Percentiles rank a stretch among this genome's conserved stretches.
Conservation (phyloP, 768 basidiomycete species). For the Boletales sp. region DNA sequence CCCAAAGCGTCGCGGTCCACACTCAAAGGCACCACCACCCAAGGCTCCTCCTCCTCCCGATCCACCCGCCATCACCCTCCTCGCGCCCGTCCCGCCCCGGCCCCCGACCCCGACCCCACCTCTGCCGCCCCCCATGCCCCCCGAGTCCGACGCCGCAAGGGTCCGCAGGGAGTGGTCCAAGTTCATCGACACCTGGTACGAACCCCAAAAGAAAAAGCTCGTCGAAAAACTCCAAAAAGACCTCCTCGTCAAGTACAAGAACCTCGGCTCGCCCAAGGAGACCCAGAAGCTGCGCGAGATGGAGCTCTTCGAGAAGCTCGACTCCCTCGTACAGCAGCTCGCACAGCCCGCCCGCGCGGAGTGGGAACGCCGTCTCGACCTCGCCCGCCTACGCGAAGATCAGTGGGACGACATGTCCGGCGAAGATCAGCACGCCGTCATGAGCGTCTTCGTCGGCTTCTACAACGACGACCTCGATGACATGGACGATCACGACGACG, state of each 20-base stretch:
- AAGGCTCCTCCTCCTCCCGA: conserved; percentile 15
- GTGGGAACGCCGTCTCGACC: conserved; percentile 32
- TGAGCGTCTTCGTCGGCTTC: conserved; percentile 28
- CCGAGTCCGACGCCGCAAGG: conserved; percentile 19
- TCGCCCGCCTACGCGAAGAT: conserved; percentile 27
- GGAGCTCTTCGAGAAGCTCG: conserved; percentile 26
- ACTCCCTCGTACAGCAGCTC: conserved; percentile 19
- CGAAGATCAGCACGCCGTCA: conserved; percentile 30
- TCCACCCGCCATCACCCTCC: conserved; percentile 8
- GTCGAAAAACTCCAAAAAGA: conserved; percentile 31
- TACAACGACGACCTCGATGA: conserved; percentile 29
- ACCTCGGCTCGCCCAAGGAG: conserved; percentile 16
- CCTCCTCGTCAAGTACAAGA: conserved; percentile 30
- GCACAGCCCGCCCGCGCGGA: conserved; percentile 29
- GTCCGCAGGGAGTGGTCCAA: conserved; percentile 31
- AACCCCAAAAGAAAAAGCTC: conserved; percentile 28
- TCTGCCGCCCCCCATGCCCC: conserved; percentile 12
- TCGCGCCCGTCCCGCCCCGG: conserved; percentile 11
- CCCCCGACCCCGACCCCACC: conserved; percentile 16
- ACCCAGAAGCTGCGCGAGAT: conserved; percentile 29
- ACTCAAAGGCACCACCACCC: conserved; percentile 2
- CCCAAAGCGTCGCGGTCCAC: conserved; percentile 26
- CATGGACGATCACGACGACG: conserved; percentile 9
- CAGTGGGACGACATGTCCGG: conserved; percentile 30
- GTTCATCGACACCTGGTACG: conserved; percentile 28